A percentile compares a stretch with the other conserved stretches of the same genome.
These are phyloP conservation scores for Colletotrichum eleusines DNA, from an alignment of 2,329 filamentous ascomycete genomes.

Conservation along the genomic window DNA sequence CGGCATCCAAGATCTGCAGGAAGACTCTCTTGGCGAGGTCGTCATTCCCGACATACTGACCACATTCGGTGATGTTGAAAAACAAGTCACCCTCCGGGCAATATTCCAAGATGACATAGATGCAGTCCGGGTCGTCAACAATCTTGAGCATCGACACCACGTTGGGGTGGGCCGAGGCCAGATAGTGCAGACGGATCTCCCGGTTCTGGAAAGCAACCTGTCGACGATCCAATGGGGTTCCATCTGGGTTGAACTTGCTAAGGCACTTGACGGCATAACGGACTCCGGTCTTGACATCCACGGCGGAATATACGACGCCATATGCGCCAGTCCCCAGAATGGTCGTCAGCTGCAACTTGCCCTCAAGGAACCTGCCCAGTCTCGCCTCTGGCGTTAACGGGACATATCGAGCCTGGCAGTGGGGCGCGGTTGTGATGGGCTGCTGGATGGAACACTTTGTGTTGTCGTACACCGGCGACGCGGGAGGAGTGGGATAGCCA, in stretches of 20 bases:
- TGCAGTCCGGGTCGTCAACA: constrained; percentile 90
- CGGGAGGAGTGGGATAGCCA: constrained; percentile 70
- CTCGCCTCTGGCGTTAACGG: constrained; percentile 83
- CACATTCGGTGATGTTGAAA: constrained; percentile 95
- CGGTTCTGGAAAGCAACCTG: constrained; percentile 92
- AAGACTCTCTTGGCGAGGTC: constrained; percentile 87
- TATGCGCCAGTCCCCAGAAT: constrained; percentile 96
- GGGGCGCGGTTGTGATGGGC: constrained; percentile 50
- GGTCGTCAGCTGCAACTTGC: constrained; percentile 83
- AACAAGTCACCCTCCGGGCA: constrained; percentile 98
- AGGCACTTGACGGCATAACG: constrained; percentile 97
- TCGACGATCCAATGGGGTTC: constrained; percentile 80
- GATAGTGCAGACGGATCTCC: constrained; percentile 92
- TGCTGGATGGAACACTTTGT: constrained; percentile 59
- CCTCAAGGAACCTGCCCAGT: constrained; percentile 85
- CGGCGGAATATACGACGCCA: constrained; percentile 92
- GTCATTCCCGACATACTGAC: constrained; percentile 94
- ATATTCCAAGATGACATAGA: constrained; percentile 96
- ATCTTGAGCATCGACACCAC: constrained; percentile 96
- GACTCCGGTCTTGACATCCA: constrained; percentile 83
- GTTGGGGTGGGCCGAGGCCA: constrained; percentile 89
- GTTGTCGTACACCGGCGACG: constrained; percentile 67
- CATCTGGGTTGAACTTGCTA: constrained; percentile 85
- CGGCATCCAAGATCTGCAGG: constrained; percentile 95
- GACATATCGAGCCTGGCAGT: constrained; percentile 61